Conservation (phyloP, 108 stramenopile species). For the Fragilaria radians region DNA sequence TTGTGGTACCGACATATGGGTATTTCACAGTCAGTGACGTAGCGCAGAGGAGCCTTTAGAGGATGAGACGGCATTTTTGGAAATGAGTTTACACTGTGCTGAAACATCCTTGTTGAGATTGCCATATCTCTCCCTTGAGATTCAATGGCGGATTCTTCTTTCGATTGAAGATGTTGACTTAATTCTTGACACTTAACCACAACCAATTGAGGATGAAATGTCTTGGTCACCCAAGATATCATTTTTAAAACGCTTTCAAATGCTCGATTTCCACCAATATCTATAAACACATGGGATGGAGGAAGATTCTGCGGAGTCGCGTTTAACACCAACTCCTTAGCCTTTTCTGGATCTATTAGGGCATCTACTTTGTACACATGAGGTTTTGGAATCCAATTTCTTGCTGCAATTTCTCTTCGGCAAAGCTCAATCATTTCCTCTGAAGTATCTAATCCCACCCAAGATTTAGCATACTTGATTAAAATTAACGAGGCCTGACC, state of each 20-base stretch:
- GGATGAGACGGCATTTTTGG: conserved; percentile 52
- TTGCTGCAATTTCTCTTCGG: conserved; percentile 6
- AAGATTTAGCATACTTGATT: conserved; percentile 23
- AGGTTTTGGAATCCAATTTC: conserved; percentile 2
- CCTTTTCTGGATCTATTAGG: conserved; percentile 52
- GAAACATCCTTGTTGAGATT: too few relatives aligned
- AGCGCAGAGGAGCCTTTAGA: conserved; percentile 58
- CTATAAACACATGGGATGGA: conserved; percentile 57
- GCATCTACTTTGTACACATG: conserved; percentile 46
- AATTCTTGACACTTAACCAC: conserved; percentile 74
- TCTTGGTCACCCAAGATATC: conserved; percentile 53
- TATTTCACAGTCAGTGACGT: conserved; percentile 35
- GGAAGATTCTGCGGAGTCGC: neutral
- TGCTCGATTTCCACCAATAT: conserved; percentile 84
- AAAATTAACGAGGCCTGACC: conserved; percentile 44
- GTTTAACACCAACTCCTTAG: conserved; percentile 13
- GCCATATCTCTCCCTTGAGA: conserved; percentile 8
- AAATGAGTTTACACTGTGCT: too few relatives aligned
- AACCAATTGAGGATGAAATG: conserved; percentile 41
- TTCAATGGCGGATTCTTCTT: neutral
- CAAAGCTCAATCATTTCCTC: conserved; percentile 45
- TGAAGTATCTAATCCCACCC: conserved; percentile 75
- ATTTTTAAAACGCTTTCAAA: conserved; percentile 46
- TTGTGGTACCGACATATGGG: conserved; percentile 85
- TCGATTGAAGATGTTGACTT: conserved; percentile 16